phyloP scores from a whole-genome alignment of 2,329 filamentous ascomycete species.

The Phoma herbarum region DNA sequence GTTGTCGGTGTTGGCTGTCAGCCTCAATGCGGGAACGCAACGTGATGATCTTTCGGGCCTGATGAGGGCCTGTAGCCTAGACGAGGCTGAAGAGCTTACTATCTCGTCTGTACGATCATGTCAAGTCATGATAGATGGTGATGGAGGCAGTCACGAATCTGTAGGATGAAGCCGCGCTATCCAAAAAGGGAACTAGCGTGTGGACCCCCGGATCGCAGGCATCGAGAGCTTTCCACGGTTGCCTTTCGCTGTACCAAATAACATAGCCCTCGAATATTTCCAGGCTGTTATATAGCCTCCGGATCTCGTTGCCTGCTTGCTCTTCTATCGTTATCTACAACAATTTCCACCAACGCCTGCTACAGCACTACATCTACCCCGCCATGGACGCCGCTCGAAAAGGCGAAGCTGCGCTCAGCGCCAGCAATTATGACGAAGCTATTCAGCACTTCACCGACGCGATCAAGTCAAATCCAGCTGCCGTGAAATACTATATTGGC shows the following conservation, averaged over 20 bases:
- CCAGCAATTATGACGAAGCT: slow-evolving; percentile 71
- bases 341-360: not conserved
- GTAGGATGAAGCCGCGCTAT: slow-evolving; percentile 3
- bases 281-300: not conserved
- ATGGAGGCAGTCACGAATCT: not conserved
- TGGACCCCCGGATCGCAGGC: slow-evolving; percentile 7
- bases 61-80: not conserved
- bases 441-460: slow-evolving; percentile 72
- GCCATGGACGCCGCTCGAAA: slow-evolving; percentile 63
- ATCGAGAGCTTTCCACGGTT: slow-evolving; percentile 22
- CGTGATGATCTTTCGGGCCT: slow-evolving; percentile 1
- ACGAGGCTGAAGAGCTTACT: not conserved
- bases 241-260: not conserved
- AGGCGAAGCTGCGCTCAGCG: slow-evolving; percentile 69
- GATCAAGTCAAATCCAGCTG: slow-evolving; percentile 69
- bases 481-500: slow-evolving; percentile 81
- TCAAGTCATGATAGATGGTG: not conserved
- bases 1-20: slow-evolving; percentile 10
- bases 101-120: not conserved
- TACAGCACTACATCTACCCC: slow-evolving; percentile 27
- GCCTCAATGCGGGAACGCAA: not conserved
- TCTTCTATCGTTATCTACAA: not conserved
- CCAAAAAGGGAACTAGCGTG: not conserved
- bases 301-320: no score
- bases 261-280: not conserved